phyloP scores from a whole-genome alignment of 352 stramenopile genomes.

The Blastocystis sp. region DNA sequence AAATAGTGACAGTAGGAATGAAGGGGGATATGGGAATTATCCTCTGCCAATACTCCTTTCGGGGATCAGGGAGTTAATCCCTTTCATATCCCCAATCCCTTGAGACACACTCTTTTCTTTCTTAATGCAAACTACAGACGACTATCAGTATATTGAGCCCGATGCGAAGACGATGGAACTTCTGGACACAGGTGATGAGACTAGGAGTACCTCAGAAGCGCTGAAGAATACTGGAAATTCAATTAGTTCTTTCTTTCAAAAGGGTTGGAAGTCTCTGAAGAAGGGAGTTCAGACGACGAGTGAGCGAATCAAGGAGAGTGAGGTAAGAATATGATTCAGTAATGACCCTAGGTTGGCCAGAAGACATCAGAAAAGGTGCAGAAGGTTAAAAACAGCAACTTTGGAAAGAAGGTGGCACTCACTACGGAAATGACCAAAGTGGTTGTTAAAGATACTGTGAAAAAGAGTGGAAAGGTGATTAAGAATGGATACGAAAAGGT shows the following conservation, averaged over 20 bases:
- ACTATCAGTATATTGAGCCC: neutral
- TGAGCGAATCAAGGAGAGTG: conserved; percentile 26
- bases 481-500: neutral
- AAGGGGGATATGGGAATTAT: too few species aligned
- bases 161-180: conserved; percentile 1
- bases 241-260: neutral
- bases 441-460: neutral
- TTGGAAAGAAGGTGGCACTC: neutral
- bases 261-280: conserved; percentile 8
- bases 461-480: neutral
- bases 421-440: neutral
- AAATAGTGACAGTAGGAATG: too few species aligned
- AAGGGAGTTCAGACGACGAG: neutral
- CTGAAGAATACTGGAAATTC: neutral
- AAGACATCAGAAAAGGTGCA: neutral
- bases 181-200: neutral
- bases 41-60: too few species aligned
- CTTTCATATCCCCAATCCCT: neutral
- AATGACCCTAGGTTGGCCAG: neutral
- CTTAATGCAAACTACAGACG: neutral
- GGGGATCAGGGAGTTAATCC: neutral
- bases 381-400: conserved; percentile 16
- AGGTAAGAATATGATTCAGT: neutral
- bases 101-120: neutral
- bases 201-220: neutral